phyloP scores from a whole-genome alignment of 495 filamentous ascomycete species.

The Choiromyces venosus region DNA sequence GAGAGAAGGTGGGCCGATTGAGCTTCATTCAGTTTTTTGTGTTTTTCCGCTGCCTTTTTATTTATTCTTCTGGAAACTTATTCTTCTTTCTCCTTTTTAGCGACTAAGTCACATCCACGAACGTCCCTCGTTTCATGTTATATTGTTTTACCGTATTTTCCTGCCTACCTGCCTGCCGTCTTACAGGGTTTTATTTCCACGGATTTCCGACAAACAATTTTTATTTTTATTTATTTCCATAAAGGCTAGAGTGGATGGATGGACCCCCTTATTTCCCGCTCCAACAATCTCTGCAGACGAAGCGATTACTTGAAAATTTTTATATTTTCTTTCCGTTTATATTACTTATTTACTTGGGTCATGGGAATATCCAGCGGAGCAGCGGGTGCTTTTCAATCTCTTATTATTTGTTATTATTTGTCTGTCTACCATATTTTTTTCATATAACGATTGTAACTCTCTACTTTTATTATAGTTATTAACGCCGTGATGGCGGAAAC shows the following conservation, averaged over 20 bases:
- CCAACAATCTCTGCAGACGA: neutral
- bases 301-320: neutral
- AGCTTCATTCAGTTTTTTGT: neutral
- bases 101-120: neutral
- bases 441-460: neutral
- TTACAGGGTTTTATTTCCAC: neutral
- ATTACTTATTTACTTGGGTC: neutral
- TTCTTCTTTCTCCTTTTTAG: neutral
- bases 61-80: neutral
- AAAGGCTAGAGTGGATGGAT: neutral
- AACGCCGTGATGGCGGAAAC: neutral
- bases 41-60: constrained; percentile 1
- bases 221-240: too few species aligned
- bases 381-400: neutral
- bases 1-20: constrained; percentile 36
- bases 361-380: constrained; percentile 2
- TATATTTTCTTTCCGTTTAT: constrained; percentile 2
- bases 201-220: neutral
- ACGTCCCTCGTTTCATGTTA: neutral
- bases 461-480: neutral
- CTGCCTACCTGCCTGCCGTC: neutral
- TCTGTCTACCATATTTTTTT: neutral
- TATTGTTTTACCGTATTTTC: neutral
- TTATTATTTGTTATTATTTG: too few species aligned
- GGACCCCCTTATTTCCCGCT: too few species aligned